Evolutionary conservation across 768 basidiomycete species (phyloP), one percentile per base, ranked within the genome.

Genomic region (Tricholoma matsutake): DNA sequence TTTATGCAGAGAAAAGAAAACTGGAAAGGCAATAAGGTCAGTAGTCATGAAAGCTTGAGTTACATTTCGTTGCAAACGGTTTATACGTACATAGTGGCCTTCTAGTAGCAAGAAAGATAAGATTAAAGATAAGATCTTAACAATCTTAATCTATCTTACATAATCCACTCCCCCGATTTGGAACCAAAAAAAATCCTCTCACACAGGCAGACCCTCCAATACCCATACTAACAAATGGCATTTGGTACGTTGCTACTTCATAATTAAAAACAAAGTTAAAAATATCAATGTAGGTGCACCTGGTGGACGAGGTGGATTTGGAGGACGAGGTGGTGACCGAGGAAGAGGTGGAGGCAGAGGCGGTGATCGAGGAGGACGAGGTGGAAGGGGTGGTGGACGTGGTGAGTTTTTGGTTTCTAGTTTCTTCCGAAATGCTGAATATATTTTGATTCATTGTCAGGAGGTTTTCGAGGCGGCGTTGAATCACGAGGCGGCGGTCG

Each of bases 281-380:
- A 11, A 20, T 31, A 16, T 52, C 34, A 57, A 16, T 32, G 25
- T 54, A 81, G 80, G 80, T 68, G 78, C 76, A 78, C 81, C 89
- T 73, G 92, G 92, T 62, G 86, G 87, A 68, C 87, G 92, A 63
- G 91, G 91, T 34, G 87, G 87, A 66, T 88, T 87, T 75, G 80
- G 81, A 80, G 52, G 76, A 76, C 13, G 69, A 76, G 75, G 77
- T 18, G 69, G 72, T 56, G 67, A 73, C n/a, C 67, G 76, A 29
- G 66, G 77, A n/a, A 70, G 73, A 25, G 70, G 76, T 39, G 79
- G 79, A 61, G 75, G 77, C 34, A 68, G 76, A 25, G 65, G 76
- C 58, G 76, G 76, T n/a, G 62, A 72, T 32, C 72, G 76, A 9
- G 73, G 79, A 58, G 72, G 83, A 49, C 75, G 77, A 8, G 75